Percentiles rank a stretch among this genome's conserved stretches.
phyloP scores from a whole-genome alignment of 192 early-diverging fungal species.

The Pilaira anomala region DNA sequence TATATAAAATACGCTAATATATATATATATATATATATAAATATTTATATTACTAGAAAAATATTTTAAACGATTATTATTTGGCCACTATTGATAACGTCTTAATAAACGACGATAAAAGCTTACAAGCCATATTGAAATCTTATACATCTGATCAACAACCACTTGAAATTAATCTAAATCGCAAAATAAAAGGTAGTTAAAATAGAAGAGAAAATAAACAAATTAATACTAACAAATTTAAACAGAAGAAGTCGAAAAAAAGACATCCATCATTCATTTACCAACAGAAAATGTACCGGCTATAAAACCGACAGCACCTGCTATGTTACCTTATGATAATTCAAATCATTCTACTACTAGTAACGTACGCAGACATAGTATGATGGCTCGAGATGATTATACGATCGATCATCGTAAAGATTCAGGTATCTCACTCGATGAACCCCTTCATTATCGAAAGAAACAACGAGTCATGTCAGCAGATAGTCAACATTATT shows the following conservation, averaged over 20 bases:
- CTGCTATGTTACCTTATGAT: not conserved
- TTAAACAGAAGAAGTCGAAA: not conserved
- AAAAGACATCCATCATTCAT: not conserved
- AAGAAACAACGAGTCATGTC: constrained; percentile 16
- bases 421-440: constrained; percentile 22
- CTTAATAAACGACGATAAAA: not conserved
- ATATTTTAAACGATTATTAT: constrained; percentile 3
- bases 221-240: not conserved
- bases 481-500: too few relatives aligned
- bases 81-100: not conserved
- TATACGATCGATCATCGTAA: not conserved
- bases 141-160: not conserved
- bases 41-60: not conserved
- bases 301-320: constrained; percentile 34
- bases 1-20: not conserved
- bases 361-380: not conserved
- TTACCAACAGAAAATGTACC: constrained; percentile 13
- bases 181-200: not conserved
- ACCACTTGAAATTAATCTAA: not conserved
- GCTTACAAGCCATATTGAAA: not conserved
- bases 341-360: not conserved
- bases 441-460: not conserved
- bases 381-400: not conserved
- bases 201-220: not conserved
- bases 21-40: not conserved